Base-by-base conservation (phyloP, 306 rosid species). In the Coriaria nepalensis region DNA sequence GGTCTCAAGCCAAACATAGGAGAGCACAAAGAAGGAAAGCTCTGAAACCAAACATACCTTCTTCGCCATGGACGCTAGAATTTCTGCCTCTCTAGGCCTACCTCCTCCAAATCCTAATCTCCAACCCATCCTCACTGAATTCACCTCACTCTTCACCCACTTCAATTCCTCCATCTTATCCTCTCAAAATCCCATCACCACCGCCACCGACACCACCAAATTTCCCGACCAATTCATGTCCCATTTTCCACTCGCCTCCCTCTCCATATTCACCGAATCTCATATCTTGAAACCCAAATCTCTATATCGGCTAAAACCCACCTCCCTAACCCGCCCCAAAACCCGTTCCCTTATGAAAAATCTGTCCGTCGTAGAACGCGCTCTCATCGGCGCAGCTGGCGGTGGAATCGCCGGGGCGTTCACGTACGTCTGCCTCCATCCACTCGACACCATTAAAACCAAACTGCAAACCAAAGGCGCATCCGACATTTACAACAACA, bases 341-440 rank as follows among this genome's bases (percentile, higher is more conserved):
- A 13, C 61, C 54, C 76, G 72, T 36, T 14, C 73, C 47, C 63
- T 83, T 5, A 45, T 75, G 37, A 76, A 70, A 52, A 59, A 56
- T 49, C 83, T 88, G 40, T 50, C 97, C n/a, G 72, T 83, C 52
- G 8, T 78, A 56, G 97, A 90, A 14, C 86, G 95, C 4, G 84
- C 95, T 32, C 62, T 84, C 51, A 82, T 90, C 48, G 97, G 97
- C 14, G 97, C 90, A 0, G 82, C 58, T 6, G 97, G 74, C 2
- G 97, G 97, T 0, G 88, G 93, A 34, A 73, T 84, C 10, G 95
- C 97, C 2, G 97, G 97, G 0, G 97, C 97, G n/a, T 90, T 90
- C 68, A 88, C 97, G 35, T 79, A 84, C 62, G 93, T 80, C 5
- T 90, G 92, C 63, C 80, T 90, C 38, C 93, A 56, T 45, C 97